Base-by-base conservation (phyloP, 768 basidiomycete species). In the Sarcomyxa edulis region DNA sequence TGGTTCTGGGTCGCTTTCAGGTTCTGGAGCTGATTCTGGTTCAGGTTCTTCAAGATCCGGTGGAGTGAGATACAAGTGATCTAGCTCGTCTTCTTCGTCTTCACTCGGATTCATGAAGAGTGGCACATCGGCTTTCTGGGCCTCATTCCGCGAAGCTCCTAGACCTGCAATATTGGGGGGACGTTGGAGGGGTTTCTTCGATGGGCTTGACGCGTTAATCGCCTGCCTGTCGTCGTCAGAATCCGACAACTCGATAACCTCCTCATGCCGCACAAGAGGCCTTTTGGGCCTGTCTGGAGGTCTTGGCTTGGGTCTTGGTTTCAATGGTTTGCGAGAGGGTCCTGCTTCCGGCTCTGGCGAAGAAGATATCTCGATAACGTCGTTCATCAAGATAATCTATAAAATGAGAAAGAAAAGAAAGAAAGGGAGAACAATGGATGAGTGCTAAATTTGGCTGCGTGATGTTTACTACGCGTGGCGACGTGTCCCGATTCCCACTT, bases 181-280 rank as follows among this genome's bases (percentile, higher is more conserved):
- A n/a, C 32, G 8, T 46, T 4, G 39, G 24, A 1, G 37, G 32
- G 23, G 22, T 29, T 3, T 16, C 2, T 12, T 27, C n/a, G n/a
- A n/a, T 41, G 4, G 15, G 19, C 15, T 32, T 25, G 16, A 27
- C 29, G 6, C 19, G 3, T 19, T 3, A 11, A n/a, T n/a, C 24
- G 9, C 40, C 38, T 40, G 35, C 6, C 35, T 35, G 19, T 71
- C 73, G 35, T 57, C 52, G 32, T 76, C 73, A 16, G 72, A 71
- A 49, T 79, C 76, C 1, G 69, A 62, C 44, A 78, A 56, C 46
- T 76, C 76, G 43, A 78, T 74, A 18, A 75, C 56, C 6, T 25
- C 16, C n/a, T 22, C 21, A 19, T 20, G 6, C 32, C n/a, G 19
- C 6, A 16, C 11, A 4, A 19, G 29, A 2, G 35, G 21, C 11